Base-by-base conservation (phyloP, 2,329 filamentous ascomycete genomes). In the Monosporascus cannonballus region DNA sequence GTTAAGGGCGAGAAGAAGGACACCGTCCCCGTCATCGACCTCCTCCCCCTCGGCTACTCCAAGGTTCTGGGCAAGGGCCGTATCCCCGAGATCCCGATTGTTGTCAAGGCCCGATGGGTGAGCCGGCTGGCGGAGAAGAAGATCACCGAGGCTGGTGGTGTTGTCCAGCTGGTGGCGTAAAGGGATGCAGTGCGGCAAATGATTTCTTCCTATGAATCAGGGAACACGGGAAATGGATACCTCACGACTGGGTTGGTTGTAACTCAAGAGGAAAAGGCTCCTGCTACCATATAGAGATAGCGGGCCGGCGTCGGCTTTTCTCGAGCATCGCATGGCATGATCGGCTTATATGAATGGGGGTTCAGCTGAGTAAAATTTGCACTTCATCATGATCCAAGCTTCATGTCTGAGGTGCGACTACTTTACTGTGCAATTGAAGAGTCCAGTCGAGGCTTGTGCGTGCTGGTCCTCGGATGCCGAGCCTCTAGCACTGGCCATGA, bases 31-130 rank as follows among this genome's bases (percentile, higher is more conserved):
- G 94, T 99, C 72, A 86, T 99, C 81, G 93, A 99, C 81, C 90
- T 99, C 75, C 87, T 97, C 62, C 83, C 91, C 68, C 87, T 96
- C 76, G 94, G 95, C 68, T 99, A 97, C 86, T 89, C 91, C 73
- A 99, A 99, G 83, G 86, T 99, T 65, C 89, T 99, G 73, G 95
- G 94, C 75, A 99, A 99, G 86, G 94, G 94, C 77, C 87, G 93
- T 72, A 81, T 97, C 69, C 93, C 94, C 70, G 81, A 93, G 71
- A 84, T 97, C 70, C 94, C 94, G 65, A 77, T 99, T 69, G 90
- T 99, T 70, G 92, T 99, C 65, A 90, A 90, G 73, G 93, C 94
- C 67, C 83, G 94, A 74, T 97, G 91, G 82, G 89, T 99, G 78
- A 91, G 86, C 83, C 88, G 89, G 74, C 86, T 96, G 75, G 94